Evolutionary conservation across 148 eudicot genomes (phyloP).

Genomic region (Fagopyrum esculentum): DNA sequence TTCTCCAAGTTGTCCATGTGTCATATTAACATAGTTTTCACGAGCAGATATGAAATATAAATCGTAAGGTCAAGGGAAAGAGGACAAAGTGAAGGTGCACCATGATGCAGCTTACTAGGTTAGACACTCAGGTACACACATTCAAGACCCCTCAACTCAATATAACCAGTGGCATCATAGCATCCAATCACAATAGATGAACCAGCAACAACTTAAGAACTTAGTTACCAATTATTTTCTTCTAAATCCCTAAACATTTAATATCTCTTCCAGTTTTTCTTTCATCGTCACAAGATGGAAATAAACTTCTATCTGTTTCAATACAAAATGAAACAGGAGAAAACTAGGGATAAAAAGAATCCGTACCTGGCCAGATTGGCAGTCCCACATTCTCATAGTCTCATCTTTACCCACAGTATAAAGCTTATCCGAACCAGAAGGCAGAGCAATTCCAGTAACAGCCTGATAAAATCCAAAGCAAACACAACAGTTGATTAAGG

Average conservation of each 20-base stretch:
- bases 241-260: background rate
- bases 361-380: conserved; percentile 87
- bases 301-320: background rate
- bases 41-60: background rate
- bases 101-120: background rate
- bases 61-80: background rate
- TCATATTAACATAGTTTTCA: background rate
- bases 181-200: background rate
- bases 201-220: background rate
- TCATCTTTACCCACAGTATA: conserved; percentile 87
- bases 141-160: background rate
- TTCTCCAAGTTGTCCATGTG: background rate
- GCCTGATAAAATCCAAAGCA: conserved; percentile 28
- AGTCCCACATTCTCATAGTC: conserved; percentile 87
- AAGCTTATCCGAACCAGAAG: conserved; percentile 83
- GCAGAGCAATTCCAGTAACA: conserved; percentile 80
- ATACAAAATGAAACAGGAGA: background rate
- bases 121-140: background rate
- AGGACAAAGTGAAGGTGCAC: background rate
- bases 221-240: background rate
- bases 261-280: background rate
- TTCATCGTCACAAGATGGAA: background rate
- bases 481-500: background rate
- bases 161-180: background rate
- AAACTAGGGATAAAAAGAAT: background rate